phyloP scores from a whole-genome alignment of 2,329 filamentous ascomycete genomes.

The Alternaria sp. region DNA sequence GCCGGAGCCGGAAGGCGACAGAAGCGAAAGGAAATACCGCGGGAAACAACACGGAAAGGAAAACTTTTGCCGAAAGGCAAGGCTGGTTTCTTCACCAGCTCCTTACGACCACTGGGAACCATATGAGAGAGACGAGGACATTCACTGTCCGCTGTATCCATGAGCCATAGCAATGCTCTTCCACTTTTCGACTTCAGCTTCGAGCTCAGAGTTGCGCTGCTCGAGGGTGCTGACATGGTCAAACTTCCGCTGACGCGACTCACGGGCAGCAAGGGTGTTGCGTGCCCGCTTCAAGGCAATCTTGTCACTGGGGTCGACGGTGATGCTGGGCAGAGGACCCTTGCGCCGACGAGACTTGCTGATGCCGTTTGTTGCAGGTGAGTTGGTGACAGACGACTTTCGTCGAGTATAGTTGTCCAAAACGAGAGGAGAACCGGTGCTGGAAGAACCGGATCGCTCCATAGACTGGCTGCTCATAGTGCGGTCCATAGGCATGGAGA shows the following conservation, averaged over 20 bases:
- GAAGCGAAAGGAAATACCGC: conserved; percentile 14
- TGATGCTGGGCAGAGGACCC: conserved; percentile 81
- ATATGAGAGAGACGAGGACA: conserved; percentile 38
- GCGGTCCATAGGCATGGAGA: conserved; percentile 52
- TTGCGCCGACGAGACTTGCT: conserved; percentile 75
- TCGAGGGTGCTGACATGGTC: conserved; percentile 79
- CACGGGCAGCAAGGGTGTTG: conserved; percentile 92
- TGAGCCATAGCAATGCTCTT: conserved; percentile 52
- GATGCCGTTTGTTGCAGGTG: conserved; percentile 73
- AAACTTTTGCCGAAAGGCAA: conserved; percentile 39
- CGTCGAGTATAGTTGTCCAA: conserved; percentile 50
- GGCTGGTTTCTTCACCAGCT: conserved; percentile 50
- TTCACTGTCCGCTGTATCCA: conserved; percentile 50
- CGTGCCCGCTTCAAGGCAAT: conserved; percentile 91
- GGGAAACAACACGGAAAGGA: conserved; percentile 25
- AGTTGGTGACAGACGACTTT: conserved; percentile 55
- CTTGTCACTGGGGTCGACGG: conserved; percentile 76
- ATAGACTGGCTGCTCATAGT: conserved; percentile 51
- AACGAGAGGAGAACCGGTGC: conserved; percentile 48
- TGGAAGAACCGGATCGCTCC: conserved; percentile 47
- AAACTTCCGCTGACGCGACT: conserved; percentile 88
- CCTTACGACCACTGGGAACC: conserved; percentile 43
- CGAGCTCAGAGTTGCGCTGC: conserved; percentile 73
- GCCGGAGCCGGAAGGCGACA: conserved; percentile 12
- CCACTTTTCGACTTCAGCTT: conserved; percentile 59